A percentile compares a stretch with the other conserved stretches of the same genome.
Evolutionary conservation across 768 basidiomycete genomes (phyloP).

Genomic region (Tephrocybe sp.): DNA sequence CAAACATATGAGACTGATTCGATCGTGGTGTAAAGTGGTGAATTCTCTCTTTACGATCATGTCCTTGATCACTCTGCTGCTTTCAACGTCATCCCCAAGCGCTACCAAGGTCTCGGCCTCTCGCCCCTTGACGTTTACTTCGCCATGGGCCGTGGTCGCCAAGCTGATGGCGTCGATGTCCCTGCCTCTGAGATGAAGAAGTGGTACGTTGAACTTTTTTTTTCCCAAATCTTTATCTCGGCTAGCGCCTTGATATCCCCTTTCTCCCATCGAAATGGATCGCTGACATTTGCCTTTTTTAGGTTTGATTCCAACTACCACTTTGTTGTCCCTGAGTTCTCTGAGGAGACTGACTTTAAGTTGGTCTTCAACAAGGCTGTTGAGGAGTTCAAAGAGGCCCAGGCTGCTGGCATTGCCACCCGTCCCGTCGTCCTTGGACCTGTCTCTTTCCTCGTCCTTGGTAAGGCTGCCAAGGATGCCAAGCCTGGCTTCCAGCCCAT

Average conservation of each 20-base stretch:
- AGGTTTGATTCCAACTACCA: conserved; percentile 99
- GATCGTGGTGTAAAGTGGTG: conserved; percentile 64
- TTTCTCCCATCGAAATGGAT: not conserved
- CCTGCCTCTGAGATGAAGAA: conserved; percentile 99
- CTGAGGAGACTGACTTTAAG: conserved; percentile 89
- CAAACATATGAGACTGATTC: conserved; percentile 14
- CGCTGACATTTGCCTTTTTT: conserved; percentile 12
- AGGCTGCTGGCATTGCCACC: conserved; percentile 83
- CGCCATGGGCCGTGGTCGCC: conserved; percentile 98
- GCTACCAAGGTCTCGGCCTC: conserved; percentile 84
- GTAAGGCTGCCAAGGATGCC: conserved; percentile 87
- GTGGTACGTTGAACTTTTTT: conserved; percentile 61
- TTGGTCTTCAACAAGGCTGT: conserved; percentile 94
- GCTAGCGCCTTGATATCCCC: conserved; percentile 5
- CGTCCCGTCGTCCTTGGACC: conserved; percentile 97
- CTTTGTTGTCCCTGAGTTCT: conserved; percentile 96
- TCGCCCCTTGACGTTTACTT: conserved; percentile 95
- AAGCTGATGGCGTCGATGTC: conserved; percentile 92
- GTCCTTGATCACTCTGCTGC: conserved; percentile 95
- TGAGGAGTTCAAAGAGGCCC: conserved; percentile 92
- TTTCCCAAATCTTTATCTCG: not conserved
- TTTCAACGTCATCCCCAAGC: conserved; percentile 96
- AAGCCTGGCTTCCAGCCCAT: conserved; percentile 86
- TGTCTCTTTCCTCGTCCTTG: conserved; percentile 91
- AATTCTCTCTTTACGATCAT: conserved; percentile 98